Evolutionary conservation across 2,329 filamentous ascomycete species (phyloP).

Genomic region (Pestalotiopsis sp.): DNA sequence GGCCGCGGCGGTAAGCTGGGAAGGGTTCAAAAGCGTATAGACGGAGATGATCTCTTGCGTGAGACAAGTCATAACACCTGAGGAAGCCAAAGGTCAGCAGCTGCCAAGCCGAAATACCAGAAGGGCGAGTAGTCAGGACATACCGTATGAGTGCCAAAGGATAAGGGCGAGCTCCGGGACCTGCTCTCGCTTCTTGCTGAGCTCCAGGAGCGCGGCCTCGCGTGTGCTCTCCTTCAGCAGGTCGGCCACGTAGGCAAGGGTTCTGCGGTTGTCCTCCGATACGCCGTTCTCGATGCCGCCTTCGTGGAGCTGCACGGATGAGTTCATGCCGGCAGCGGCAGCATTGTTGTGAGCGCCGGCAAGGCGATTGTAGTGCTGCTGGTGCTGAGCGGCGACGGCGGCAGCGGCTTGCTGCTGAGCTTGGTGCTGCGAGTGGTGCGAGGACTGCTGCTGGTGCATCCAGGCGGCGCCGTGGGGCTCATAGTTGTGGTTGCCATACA

Average conservation of each 20-base stretch:
- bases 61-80: slow-evolving; percentile 96
- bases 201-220: slow-evolving; percentile 88
- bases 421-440: slow-evolving; percentile 43
- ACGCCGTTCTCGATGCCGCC: slow-evolving; percentile 45
- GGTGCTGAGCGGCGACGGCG: slow-evolving; percentile 55
- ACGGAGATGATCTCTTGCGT: slow-evolving; percentile 99
- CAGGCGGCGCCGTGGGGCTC: slow-evolving; percentile 66
- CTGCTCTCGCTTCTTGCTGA: slow-evolving; percentile 98
- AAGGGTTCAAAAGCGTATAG: slow-evolving; percentile 94
- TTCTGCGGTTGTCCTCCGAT: slow-evolving; percentile 88
- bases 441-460: slow-evolving; percentile 65
- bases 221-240: slow-evolving; percentile 84
- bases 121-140: slow-evolving; percentile 30
- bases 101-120: slow-evolving; percentile 18
- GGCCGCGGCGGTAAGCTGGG: slow-evolving; percentile 94
- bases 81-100: not conserved
- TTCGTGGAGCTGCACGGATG: slow-evolving; percentile 55
- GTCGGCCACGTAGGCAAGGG: slow-evolving; percentile 92
- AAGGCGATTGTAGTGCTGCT: slow-evolving; percentile 74
- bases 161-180: slow-evolving; percentile 95
- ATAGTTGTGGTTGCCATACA: slow-evolving; percentile 67
- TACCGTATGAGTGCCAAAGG: slow-evolving; percentile 98
- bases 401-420: slow-evolving; percentile 51
- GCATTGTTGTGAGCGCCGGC: slow-evolving; percentile 64
- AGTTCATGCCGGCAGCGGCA: slow-evolving; percentile 36